These are phyloP conservation scores for Collybiopsis confluens DNA, from an alignment of 768 basidiomycete genomes.

Conservation along the genomic window DNA sequence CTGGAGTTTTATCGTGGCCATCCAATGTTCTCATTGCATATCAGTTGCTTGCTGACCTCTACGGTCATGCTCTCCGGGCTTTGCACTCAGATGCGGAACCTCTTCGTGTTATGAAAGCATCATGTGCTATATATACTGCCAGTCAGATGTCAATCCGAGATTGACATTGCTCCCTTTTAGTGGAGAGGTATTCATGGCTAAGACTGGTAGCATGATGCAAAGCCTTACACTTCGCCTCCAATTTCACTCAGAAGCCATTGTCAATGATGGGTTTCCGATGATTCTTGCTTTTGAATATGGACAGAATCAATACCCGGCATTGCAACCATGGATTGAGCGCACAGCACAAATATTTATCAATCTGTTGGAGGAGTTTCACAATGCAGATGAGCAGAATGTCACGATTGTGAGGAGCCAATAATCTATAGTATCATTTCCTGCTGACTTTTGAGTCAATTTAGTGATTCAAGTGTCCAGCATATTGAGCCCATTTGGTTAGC, in stretches of 20 bases:
- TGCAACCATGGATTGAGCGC: slow-evolving; percentile 8
- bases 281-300: slow-evolving; percentile 11
- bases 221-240: slow-evolving; percentile 8
- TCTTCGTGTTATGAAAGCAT: too few relatives aligned
- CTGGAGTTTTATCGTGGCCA: too few relatives aligned
- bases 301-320: not conserved
- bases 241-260: slow-evolving; percentile 15
- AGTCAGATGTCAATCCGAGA: too few relatives aligned
- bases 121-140: too few relatives aligned
- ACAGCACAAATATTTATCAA: slow-evolving; percentile 9
- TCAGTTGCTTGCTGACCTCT: slow-evolving; percentile 8
- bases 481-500: not conserved
- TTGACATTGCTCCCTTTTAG: too few relatives aligned
- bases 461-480: not conserved
- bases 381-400: slow-evolving; percentile 1
- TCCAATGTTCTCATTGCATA: slow-evolving; percentile 12
- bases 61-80: not conserved
- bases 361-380: not conserved
- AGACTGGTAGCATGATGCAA: too few relatives aligned
- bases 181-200: too few relatives aligned
- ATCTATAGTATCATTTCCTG: too few relatives aligned
- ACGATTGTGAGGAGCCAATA: too few relatives aligned
- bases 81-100: slow-evolving; percentile 15
- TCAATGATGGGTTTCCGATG: slow-evolving; percentile 7
- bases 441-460: too few relatives aligned